Conservation (phyloP, 192 early-diverging fungal genomes). For the Rhizophagus sp. region DNA sequence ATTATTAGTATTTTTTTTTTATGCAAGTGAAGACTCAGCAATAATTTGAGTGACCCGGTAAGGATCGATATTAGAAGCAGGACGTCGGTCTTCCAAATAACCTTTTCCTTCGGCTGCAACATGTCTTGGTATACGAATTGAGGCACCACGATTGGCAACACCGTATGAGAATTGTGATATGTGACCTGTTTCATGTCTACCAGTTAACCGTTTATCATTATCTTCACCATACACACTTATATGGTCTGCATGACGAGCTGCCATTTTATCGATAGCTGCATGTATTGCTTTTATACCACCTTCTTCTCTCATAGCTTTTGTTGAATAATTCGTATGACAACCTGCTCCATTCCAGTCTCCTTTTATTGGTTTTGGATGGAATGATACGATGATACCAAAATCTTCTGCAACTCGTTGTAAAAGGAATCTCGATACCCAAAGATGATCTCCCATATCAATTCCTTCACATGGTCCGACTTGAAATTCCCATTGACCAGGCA, state of each 20-base stretch:
- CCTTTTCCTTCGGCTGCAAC: constrained; percentile 55
- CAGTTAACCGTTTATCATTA: constrained; percentile 57
- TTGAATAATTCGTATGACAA: constrained; percentile 59
- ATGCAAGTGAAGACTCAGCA: constrained; percentile 42
- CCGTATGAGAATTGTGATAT: constrained; percentile 52
- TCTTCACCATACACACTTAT: constrained; percentile 61
- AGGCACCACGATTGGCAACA: constrained; percentile 58
- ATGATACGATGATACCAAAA: constrained; percentile 55
- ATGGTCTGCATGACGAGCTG: constrained; percentile 45
- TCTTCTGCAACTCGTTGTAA: constrained; percentile 58
- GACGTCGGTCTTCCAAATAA: constrained; percentile 58
- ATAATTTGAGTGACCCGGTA: constrained; percentile 54
- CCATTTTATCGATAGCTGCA: constrained; percentile 54
- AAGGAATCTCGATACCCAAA: constrained; percentile 55
- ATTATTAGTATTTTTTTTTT: background rate
- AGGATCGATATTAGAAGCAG: constrained; percentile 60
- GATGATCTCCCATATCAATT: constrained; percentile 56
- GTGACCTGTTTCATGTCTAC: constrained; percentile 55
- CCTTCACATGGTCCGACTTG: constrained; percentile 61
- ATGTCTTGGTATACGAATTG: constrained; percentile 59
- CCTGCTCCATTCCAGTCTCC: constrained; percentile 65
- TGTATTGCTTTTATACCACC: constrained; percentile 53
- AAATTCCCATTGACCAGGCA: constrained; percentile 57
- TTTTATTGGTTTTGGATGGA: constrained; percentile 60
- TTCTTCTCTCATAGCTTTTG: constrained; percentile 48